Evolutionary conservation across 441 rosid species (phyloP), one percentile per base, ranked within the genome.

Genomic region (Syzygium syzygioides): DNA sequence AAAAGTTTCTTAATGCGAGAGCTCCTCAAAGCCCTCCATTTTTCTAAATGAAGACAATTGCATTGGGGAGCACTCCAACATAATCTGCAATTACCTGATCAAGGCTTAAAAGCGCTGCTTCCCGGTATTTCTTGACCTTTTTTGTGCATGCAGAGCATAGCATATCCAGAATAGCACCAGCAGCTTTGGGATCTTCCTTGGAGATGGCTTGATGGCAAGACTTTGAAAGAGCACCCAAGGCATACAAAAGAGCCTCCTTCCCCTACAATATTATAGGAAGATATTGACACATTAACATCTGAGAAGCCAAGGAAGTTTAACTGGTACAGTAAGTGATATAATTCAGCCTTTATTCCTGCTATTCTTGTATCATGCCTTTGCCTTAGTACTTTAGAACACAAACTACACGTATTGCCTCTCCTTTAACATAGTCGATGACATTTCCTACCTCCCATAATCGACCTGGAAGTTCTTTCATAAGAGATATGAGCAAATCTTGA

Each of bases 371-470:
- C 66, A 55, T 19, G 53, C 50, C 45, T 23, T 45, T 34, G 68
- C 23, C 0, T 53, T 85, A 11, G 64, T 85, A 23, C 87, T 85
- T 76, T 41, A 76, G 52, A 41, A 76, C 83, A 76, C 53, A 76
- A 76, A 76, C 52, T 14, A 76, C 48, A 76, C n/a, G 13, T 37
- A 76, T 76, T 23, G 53, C 83, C 83, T 41, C 52, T 76, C 53
- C 83, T 48, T 37, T 30, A 85, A 56, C 50, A 59, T 54, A 88
- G 85, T 64, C 68, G 64, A 55, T 52, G 57, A 85, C 79, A 88
- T 41, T 26, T 50, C 48, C 25, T 87, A 98, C 99, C 98, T 98
- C 99, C 99, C 99, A 98, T 87, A 98, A 90, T 86, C 97, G 98
- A 90, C 99, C 98, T 66, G 97, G 99, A 90, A 98, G 88, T 93